Conservation (phyloP, 2,329 filamentous ascomycete species). For the Tolypocladium tropicale region DNA sequence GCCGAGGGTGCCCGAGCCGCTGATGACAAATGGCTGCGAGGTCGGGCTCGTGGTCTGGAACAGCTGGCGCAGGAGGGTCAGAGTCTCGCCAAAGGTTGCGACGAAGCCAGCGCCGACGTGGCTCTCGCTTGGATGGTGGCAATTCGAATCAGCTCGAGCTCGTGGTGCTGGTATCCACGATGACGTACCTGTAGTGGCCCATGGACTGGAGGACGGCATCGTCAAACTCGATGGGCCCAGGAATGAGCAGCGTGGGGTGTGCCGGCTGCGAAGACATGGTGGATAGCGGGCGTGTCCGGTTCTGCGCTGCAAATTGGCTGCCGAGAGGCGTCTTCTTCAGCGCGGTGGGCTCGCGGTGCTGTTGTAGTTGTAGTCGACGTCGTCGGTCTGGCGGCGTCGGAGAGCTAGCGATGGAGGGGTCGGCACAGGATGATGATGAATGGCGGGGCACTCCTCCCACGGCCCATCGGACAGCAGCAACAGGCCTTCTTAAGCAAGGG, state of each 20-base stretch:
- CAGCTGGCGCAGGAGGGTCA: slow-evolving; percentile 80
- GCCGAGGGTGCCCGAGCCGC: slow-evolving; percentile 87
- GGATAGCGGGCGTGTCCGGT: slow-evolving; percentile 13
- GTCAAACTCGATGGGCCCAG: slow-evolving; percentile 95
- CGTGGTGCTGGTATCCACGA: neutral
- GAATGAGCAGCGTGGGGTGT: slow-evolving; percentile 76
- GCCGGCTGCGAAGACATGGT: slow-evolving; percentile 52
- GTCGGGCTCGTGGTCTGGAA: slow-evolving; percentile 80
- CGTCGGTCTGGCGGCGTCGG: neutral
- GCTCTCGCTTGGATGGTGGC: slow-evolving; percentile 58
- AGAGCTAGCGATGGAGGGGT: slow-evolving; percentile 13
- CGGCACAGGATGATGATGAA: slow-evolving; percentile 6
- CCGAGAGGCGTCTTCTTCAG: neutral
- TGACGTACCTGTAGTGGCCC: slow-evolving; percentile 75
- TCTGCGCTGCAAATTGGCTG: slow-evolving; percentile 1
- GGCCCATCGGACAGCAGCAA: slow-evolving; percentile 15
- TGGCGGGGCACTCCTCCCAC: slow-evolving; percentile 17
- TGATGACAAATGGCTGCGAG: slow-evolving; percentile 86
- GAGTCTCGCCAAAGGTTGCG: slow-evolving; percentile 78
- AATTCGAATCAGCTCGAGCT: neutral
- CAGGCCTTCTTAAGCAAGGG: slow-evolving; percentile 2
- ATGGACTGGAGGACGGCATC: slow-evolving; percentile 93
- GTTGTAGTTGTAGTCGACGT: neutral
- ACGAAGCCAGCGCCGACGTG: slow-evolving; percentile 88
- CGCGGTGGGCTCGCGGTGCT: neutral